Base-by-base conservation (phyloP, 352 stramenopile genomes). In the Phytophthora kernoviae region DNA sequence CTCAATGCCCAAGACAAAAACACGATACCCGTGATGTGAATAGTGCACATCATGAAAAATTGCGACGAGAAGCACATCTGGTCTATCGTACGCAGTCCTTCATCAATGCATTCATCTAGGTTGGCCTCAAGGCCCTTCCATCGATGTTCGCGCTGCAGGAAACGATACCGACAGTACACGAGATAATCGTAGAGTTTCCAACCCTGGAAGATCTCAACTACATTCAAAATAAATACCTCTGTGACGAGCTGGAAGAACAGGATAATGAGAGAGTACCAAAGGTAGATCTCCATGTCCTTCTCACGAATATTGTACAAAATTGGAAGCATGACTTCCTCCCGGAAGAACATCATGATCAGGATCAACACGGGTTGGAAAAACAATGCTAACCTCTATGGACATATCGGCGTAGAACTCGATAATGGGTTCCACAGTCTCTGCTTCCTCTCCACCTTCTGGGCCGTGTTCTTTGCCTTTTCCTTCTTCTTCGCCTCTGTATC, bases 101-200 rank as follows among this genome's bases (percentile, higher is more conserved):
- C 93, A 5, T 98, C 96, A 30, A 99, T 98, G 66, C 96, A 99
- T 67, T 99, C 96, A 62, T 99, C 96, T 49, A 98, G 66, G 59
- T 94, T 96, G 9, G 96, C 84, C 60, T 99, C 97, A 48, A 98
- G 77, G 8, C 96, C 96, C 70, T 98, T 99, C 97, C 97, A 99
- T 24, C 91, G 92, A 50, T 94, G 85, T 64, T 99, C 96, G 15
- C 97, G 88, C 72, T 99, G 96, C 9, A 98, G 66, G 69, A 98
- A 99, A 14, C 95, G 84, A 56, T 98, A 98, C 5, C 90, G 87
- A 18, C 90, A 98, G 64, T 98, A 99, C 14, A 98, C 87, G 7
- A 99, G 81, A 49, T 99, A 99, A 58, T 99, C 96, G 55, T 98
- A 98, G 5, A 99, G 94, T 68, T 99, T 99, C 97, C 96, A 99